Base-by-base conservation (phyloP, 2,329 filamentous ascomycete genomes). In the Xylaria hypoxylon region DNA sequence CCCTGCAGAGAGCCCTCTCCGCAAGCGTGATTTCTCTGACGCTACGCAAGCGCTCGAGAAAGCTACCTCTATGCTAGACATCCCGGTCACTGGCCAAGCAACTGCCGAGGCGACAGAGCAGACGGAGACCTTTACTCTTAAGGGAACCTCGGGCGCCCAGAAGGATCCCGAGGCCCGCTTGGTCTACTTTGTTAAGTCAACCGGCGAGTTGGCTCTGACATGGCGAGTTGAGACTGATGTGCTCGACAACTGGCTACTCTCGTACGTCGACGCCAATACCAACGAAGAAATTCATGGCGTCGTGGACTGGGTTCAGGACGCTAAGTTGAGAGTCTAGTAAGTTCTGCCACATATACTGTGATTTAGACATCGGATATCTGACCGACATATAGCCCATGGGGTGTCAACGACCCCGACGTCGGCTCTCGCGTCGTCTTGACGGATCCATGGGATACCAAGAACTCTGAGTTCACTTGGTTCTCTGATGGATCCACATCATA, bases 211-310 rank as follows among this genome's bases (percentile, higher is more conserved):
- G 4, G 80, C 79, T 6, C 78, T 88, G 22, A 79, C 84, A 0
- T 89, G 86, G 87, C 79, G 86, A 72, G 79, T 89, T 11, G 86
- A 89, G 80, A 89, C 86, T 2, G 85, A 89, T 63, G 76, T 87
- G 45, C 65, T 80, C 8, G 81, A 84, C 66, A 86, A 88, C 77
- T 89, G 86, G 86, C 80, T 89, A n/a, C 75, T 87, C 47, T 84
- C 84, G 1, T 89, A 89, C 70, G 81, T 88, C 35, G 83, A 88
- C 58, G 84, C 85, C 4, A 74, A 76, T 4, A 79, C 79, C 58
- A 82, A 80, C 35, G 79, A 81, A 22, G 75, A 84, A 52, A 72
- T 89, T 8, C 79, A 85, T 55, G 85, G 82, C 58, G 85, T 87
- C 22, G 82, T 87, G 26, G 85, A 89, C 77, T 89, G 87, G 65